Conservation (phyloP, 2,329 filamentous ascomycete species). For the Trichoderma cornu-damae region DNA sequence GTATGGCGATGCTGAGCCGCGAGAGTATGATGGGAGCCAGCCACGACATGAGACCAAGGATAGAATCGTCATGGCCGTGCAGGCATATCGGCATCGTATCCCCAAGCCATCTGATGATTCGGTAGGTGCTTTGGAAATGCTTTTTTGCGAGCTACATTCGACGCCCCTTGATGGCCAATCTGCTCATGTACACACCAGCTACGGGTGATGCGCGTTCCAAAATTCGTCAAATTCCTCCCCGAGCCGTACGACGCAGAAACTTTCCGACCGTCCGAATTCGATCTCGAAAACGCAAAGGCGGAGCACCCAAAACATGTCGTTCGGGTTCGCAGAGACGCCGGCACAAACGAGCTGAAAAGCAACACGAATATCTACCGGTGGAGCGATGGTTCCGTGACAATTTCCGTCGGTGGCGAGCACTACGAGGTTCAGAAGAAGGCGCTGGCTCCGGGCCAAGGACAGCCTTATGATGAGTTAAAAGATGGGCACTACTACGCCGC, state of each 20-base stretch:
- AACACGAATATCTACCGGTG: slow-evolving; percentile 71
- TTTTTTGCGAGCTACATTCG: too few species aligned
- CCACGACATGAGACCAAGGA: slow-evolving; percentile 45
- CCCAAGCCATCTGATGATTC: slow-evolving; percentile 67
- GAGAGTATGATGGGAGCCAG: slow-evolving; percentile 44
- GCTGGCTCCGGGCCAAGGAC: slow-evolving; percentile 57
- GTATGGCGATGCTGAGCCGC: slow-evolving; percentile 37
- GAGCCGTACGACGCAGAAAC: slow-evolving; percentile 60
- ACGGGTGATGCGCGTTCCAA: slow-evolving; percentile 65
- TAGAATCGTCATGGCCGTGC: slow-evolving; percentile 57
- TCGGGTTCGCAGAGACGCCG: slow-evolving; percentile 63
- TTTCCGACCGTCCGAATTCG: slow-evolving; percentile 57
- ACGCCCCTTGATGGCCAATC: not conserved
- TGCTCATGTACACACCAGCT: slow-evolving; percentile 41
- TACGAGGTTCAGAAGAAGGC: slow-evolving; percentile 68
- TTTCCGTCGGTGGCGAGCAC: slow-evolving; percentile 70
- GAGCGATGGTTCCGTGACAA: slow-evolving; percentile 72
- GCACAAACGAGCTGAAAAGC: slow-evolving; percentile 63
- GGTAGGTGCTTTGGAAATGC: slow-evolving; percentile 43
- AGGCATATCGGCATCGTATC: slow-evolving; percentile 62
- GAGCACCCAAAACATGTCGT: slow-evolving; percentile 59
- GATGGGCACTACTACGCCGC: slow-evolving; percentile 74
- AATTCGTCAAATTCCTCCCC: slow-evolving; percentile 66
- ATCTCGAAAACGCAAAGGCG: slow-evolving; percentile 49
- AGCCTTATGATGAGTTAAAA: slow-evolving; percentile 59